Evolutionary conservation across 331 rosid species (phyloP).

Genomic region (Spiraea crenata): DNA sequence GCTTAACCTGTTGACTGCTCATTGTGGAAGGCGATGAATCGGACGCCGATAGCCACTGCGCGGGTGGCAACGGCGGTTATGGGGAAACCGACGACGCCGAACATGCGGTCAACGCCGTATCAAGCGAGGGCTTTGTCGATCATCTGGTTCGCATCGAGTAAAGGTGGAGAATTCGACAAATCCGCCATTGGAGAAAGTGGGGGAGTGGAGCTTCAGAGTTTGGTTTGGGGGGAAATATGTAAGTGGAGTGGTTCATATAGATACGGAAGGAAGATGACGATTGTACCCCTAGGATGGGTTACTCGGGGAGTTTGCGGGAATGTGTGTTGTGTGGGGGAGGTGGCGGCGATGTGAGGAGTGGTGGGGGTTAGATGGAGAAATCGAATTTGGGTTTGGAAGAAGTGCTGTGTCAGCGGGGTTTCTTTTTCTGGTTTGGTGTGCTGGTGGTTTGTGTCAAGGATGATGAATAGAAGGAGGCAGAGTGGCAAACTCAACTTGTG

Average conservation of each 20-base stretch:
- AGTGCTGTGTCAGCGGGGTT: neutral
- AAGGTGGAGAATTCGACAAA: constrained; percentile 2
- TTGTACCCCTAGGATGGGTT: neutral
- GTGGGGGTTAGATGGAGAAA: neutral
- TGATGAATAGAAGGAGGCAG: neutral
- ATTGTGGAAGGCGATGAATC: constrained; percentile 86
- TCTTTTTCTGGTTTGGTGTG: neutral
- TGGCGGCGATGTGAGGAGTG: neutral
- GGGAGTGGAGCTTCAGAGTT: neutral
- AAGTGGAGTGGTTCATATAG: neutral
- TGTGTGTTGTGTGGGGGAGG: neutral
- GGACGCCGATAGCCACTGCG: constrained; percentile 74
- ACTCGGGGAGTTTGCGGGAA: neutral
- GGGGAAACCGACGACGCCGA: constrained; percentile 96
- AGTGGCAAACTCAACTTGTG: neutral
- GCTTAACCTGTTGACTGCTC: constrained; percentile 98
- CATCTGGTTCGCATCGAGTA: constrained; percentile 64
- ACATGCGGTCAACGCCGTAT: constrained; percentile 75
- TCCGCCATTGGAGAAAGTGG: constrained; percentile 30
- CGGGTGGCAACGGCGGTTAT: constrained; percentile 86
- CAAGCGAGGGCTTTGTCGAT: constrained; percentile 62
- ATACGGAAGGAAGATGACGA: neutral
- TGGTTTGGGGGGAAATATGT: too few species aligned
- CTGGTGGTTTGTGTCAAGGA: neutral
- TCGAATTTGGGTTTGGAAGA: neutral